Evolutionary conservation across 2,329 filamentous ascomycete species (phyloP).

Genomic region (Talaromyces sp.): DNA sequence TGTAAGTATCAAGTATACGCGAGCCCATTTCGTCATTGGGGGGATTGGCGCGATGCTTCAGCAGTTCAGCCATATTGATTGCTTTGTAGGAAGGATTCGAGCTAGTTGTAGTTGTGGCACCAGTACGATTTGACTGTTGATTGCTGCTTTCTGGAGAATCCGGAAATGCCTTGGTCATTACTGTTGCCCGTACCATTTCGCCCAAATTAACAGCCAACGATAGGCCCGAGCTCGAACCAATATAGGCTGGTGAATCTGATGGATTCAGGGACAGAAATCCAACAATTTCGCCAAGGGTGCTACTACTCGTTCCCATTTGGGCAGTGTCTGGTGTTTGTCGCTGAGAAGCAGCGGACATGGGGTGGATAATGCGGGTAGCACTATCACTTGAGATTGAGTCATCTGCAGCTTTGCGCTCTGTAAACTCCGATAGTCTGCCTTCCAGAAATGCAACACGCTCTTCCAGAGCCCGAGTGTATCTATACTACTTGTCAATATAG

Average conservation of each 20-base stretch:
- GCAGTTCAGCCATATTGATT: constrained; percentile 41
- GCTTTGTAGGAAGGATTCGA: constrained; percentile 20
- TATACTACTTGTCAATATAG: constrained; percentile 17
- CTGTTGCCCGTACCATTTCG: constrained; percentile 54
- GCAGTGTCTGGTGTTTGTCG: constrained; percentile 22
- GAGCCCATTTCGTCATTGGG: constrained; percentile 47
- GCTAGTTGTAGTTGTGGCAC: constrained; percentile 19
- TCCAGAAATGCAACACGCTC: constrained; percentile 45
- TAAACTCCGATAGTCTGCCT: constrained; percentile 24
- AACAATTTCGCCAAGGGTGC: constrained; percentile 46
- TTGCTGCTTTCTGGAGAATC: constrained; percentile 21
- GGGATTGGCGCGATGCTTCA: constrained; percentile 44
- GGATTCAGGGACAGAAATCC: constrained; percentile 48
- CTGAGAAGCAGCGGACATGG: constrained; percentile 25
- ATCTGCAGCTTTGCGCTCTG: constrained; percentile 17
- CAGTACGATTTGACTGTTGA: constrained; percentile 1
- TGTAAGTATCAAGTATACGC: constrained; percentile 46
- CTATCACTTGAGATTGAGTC: constrained; percentile 15
- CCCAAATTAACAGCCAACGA: constrained; percentile 50
- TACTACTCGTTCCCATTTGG: constrained; percentile 28
- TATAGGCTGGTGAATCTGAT: constrained; percentile 48
- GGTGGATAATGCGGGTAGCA: constrained; percentile 19
- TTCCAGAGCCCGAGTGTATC: constrained; percentile 44
- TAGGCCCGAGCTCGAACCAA: constrained; percentile 50
- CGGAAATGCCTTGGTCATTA: constrained; percentile 51